Evolutionary conservation across 2,329 filamentous ascomycete species (phyloP).

Genomic region (Diaporthe vaccinii): DNA sequence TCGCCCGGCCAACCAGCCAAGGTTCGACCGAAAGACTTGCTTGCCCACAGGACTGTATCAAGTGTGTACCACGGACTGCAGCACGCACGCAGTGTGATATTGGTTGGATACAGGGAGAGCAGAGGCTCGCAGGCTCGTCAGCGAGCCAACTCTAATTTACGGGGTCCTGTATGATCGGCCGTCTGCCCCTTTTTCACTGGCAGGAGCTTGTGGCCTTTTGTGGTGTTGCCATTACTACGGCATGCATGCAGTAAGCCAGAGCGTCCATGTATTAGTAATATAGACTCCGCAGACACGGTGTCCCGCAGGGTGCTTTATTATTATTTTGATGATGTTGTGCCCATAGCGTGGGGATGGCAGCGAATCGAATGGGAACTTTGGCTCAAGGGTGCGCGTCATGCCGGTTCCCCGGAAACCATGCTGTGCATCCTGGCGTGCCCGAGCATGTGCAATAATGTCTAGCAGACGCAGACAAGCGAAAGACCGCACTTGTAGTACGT

Average conservation of each 20-base stretch:
- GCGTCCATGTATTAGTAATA: background rate
- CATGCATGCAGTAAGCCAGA: slow-evolving; percentile 11
- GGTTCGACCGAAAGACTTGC: background rate
- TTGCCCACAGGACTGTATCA: slow-evolving; percentile 2
- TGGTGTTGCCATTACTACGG: slow-evolving; percentile 16
- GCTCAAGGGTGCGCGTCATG: slow-evolving; percentile 26
- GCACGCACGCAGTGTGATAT: background rate
- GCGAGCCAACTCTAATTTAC: slow-evolving; percentile 31
- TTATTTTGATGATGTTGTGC: slow-evolving; percentile 16
- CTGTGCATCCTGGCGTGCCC: slow-evolving; percentile 9
- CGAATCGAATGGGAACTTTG: slow-evolving; percentile 16
- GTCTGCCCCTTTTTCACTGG: slow-evolving; percentile 11
- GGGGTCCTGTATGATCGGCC: slow-evolving; percentile 31
- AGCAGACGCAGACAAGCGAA: background rate
- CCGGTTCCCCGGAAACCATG: slow-evolving; percentile 29
- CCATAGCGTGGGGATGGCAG: slow-evolving; percentile 5
- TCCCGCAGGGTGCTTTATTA: slow-evolving; percentile 16
- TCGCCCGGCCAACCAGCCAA: slow-evolving; percentile 15
- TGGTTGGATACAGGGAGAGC: background rate
- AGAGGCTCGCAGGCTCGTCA: slow-evolving; percentile 16
- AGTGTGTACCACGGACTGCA: background rate
- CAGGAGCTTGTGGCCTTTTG: background rate
- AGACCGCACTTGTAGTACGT: background rate
- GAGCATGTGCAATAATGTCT: background rate
- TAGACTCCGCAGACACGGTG: slow-evolving; percentile 14